A percentile compares a stretch with the other conserved stretches of the same genome.
Conservation (phyloP, 2,329 filamentous ascomycete genomes). For the Diaporthe nobilis region DNA sequence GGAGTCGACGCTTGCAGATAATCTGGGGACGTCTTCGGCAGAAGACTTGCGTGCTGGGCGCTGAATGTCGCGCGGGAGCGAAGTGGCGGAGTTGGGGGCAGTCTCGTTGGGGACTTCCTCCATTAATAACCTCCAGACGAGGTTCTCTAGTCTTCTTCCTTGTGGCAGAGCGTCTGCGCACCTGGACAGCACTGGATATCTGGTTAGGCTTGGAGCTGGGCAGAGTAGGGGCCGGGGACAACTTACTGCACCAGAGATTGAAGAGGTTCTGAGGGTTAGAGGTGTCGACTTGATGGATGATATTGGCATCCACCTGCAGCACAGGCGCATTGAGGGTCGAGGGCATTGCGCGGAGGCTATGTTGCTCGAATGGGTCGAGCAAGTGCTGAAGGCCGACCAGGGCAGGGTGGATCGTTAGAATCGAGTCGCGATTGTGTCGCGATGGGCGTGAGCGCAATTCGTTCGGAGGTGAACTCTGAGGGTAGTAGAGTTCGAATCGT, state of each 20-base stretch:
- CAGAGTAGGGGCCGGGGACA: slow-evolving; percentile 30
- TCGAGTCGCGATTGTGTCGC: slow-evolving; percentile 46
- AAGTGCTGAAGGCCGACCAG: slow-evolving; percentile 43
- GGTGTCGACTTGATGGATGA: slow-evolving; percentile 96
- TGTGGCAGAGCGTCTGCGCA: slow-evolving; percentile 95
- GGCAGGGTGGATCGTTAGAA: slow-evolving; percentile 43
- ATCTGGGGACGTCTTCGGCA: slow-evolving; percentile 75
- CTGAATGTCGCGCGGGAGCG: slow-evolving; percentile 65
- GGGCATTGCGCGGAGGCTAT: slow-evolving; percentile 75
- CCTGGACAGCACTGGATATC: slow-evolving; percentile 84
- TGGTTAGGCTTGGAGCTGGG: slow-evolving; percentile 29
- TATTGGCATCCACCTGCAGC: slow-evolving; percentile 89
- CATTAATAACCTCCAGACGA: slow-evolving; percentile 97
- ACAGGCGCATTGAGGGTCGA: slow-evolving; percentile 86
- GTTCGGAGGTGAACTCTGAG: slow-evolving; percentile 11
- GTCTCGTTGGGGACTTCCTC: slow-evolving; percentile 67
- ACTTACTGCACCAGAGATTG: slow-evolving; percentile 96
- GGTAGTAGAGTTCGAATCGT: slow-evolving; percentile 30
- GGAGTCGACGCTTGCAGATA: slow-evolving; percentile 85
- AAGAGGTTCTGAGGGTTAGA: slow-evolving; percentile 93
- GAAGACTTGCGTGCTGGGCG: slow-evolving; percentile 44
- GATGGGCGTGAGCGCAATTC: slow-evolving; percentile 35
- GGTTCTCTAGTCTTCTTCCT: slow-evolving; percentile 91
- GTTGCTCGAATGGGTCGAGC: slow-evolving; percentile 56
- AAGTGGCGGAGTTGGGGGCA: slow-evolving; percentile 57